phyloP scores from a whole-genome alignment of 305 asterid species.

The Coffea humblotiana region DNA sequence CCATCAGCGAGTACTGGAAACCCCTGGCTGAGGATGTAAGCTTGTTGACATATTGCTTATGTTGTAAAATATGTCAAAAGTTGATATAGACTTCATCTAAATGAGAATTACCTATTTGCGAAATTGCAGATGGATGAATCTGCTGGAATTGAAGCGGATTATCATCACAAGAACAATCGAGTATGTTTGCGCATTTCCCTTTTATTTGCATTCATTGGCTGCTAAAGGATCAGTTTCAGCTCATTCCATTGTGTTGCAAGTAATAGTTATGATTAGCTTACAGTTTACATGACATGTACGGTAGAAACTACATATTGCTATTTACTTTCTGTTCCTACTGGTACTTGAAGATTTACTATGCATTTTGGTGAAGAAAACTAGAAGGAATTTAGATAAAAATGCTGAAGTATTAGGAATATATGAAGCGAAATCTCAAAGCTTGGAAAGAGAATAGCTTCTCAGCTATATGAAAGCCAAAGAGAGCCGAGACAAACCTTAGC shows the following conservation, averaged over 20 bases:
- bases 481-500: too few species aligned
- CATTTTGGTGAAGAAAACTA: too few species aligned
- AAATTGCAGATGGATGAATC: slow-evolving; percentile 86
- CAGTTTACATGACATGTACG: not conserved
- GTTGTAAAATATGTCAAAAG: slow-evolving; percentile 10
- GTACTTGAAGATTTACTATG: not conserved
- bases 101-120: slow-evolving; percentile 11
- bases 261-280: not conserved
- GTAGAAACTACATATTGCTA: not conserved
- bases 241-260: not conserved
- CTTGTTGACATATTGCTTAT: slow-evolving; percentile 22
- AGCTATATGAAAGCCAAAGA: too few species aligned
- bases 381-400: too few species aligned
- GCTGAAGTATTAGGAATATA: too few species aligned
- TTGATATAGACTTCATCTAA: slow-evolving; percentile 1
- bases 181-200: slow-evolving; percentile 41
- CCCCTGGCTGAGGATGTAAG: slow-evolving; percentile 97
- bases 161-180: slow-evolving; percentile 89
- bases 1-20: slow-evolving; percentile 89
- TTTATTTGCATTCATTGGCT: not conserved
- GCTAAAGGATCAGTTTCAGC: not conserved
- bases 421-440: too few species aligned
- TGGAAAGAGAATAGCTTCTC: too few species aligned
- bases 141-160: slow-evolving; percentile 98
- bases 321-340: not conserved